Evolutionary conservation across 106 monocot species (phyloP).

Genomic region (Vanilla planifolia): DNA sequence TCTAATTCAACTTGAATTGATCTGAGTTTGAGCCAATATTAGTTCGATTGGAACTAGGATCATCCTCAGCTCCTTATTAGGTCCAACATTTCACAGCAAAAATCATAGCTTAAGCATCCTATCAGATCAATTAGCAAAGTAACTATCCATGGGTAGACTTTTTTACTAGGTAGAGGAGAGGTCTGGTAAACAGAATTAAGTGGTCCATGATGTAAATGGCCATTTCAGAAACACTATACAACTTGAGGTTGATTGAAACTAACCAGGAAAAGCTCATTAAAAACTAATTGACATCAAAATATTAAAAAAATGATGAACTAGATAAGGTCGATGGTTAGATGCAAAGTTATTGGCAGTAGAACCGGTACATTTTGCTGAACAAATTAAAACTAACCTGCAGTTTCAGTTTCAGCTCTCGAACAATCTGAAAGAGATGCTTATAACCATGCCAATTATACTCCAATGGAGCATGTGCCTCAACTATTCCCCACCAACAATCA

Average conservation of each 20-base stretch:
- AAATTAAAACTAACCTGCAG: slow-evolving; percentile 51
- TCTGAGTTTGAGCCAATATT: too few relatives aligned
- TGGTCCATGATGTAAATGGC: too few relatives aligned
- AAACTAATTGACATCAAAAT: not conserved
- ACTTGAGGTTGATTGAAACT: too few relatives aligned
- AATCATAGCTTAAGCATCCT: not conserved
- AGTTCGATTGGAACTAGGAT: too few relatives aligned
- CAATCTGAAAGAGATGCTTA: slow-evolving; percentile 69
- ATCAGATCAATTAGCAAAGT: not conserved
- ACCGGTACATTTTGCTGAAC: not conserved
- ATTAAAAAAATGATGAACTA: not conserved
- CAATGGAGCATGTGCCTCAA: slow-evolving; percentile 64
- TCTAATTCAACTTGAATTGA: too few relatives aligned
- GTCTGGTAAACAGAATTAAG: too few relatives aligned
- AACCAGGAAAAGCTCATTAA: too few relatives aligned
- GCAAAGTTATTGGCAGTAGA: not conserved
- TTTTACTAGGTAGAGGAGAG: too few relatives aligned
- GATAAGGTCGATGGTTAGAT: not conserved
- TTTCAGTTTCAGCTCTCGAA: slow-evolving; percentile 75
- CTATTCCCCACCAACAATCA: slow-evolving; percentile 99
- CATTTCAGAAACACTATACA: too few relatives aligned
- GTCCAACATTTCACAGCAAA: not conserved
- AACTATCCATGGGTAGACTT: not conserved
- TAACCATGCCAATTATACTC: slow-evolving; percentile 90
- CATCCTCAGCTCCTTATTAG: too few relatives aligned